Evolutionary conservation across 2,329 filamentous ascomycete species (phyloP), one percentile per base, ranked within the genome.

Genomic region (Chalaropsis ovoidea): DNA sequence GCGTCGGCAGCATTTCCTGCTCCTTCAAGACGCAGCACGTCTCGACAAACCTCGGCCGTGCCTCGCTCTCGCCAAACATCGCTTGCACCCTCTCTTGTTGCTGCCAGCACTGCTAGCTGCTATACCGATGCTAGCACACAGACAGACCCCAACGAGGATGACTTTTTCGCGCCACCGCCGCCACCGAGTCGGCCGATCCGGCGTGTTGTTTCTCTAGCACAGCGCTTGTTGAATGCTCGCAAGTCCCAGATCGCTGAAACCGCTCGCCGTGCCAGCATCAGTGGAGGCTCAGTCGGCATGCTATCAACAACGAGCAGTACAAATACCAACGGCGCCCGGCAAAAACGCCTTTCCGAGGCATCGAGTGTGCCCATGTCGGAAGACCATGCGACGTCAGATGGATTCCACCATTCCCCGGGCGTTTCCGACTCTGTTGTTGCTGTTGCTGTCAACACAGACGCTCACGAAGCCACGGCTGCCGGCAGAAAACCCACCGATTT

Each of bases 41-140:
- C 77, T 1, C 75, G 77, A 6, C 76, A 74, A 54, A 70, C 73
- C 3, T 79, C 80, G 0, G 71, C 72, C 0, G 71, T 72, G 0
- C 74, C 76, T 2, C 74, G 75, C 11, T 72, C 76, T 6, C 62
- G 62, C 4, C 62, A 67, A 31, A 58, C 65, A 22, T 64, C 65
- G 5, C 17, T 62, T 13, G 24, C 64, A 19, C 52, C 61, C 15
- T 49, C 62, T 58, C 54, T 19, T 10, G 39, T 41, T 61, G 65
- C n/a, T 42, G n/a, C 43, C 42, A 49, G 8, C 61, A 39, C 31
- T 45, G 3, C 42, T 31, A 27, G 15, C 39, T 24, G 74, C 75
- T 85, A 85, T 69, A 74, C 78, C 62, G 79, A 84, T 69, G 79
- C 75, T 10, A 72, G 75, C 4, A 77, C 81, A 1, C 82, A 85